phyloP scores from a whole-genome alignment of 371 early-diverging fungal genomes.

The Syncephalis plumigaleata region DNA sequence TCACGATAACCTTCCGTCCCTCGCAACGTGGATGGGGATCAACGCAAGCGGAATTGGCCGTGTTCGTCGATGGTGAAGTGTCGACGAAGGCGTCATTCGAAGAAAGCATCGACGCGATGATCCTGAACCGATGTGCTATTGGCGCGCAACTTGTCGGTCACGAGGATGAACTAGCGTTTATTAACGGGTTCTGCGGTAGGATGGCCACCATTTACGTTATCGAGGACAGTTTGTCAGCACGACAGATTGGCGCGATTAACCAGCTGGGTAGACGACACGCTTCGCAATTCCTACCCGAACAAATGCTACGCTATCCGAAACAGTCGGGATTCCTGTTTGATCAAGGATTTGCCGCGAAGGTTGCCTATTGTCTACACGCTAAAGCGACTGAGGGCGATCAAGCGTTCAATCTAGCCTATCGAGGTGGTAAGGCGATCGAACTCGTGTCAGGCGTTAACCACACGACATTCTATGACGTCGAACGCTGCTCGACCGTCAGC shows the following conservation, averaged over 20 bases:
- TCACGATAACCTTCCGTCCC: too few species aligned
- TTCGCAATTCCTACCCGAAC: constrained; percentile 13
- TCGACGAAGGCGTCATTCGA: not conserved
- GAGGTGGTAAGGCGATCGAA: not conserved
- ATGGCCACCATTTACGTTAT: constrained; percentile 7
- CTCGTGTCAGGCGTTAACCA: constrained; percentile 6
- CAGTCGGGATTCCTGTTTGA: not conserved
- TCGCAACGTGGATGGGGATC: not conserved
- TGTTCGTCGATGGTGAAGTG: not conserved
- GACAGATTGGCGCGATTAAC: constrained; percentile 4
- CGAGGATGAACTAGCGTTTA: not conserved
- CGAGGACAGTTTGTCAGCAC: constrained; percentile 1
- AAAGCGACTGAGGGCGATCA: constrained; percentile 16
- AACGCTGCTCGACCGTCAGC: constrained; percentile 22
- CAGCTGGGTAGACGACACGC: constrained; percentile 7
- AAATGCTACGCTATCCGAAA: constrained; percentile 5
- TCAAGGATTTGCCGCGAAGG: not conserved
- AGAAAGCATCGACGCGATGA: not conserved
- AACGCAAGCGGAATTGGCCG: not conserved
- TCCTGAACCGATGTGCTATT: not conserved
- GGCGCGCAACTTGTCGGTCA: not conserved
- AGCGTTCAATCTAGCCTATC: constrained; percentile 14
- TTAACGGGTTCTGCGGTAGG: constrained; percentile 5
- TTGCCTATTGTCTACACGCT: constrained; percentile 12
- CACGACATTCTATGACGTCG: constrained; percentile 7